phyloP scores from a whole-genome alignment of 2,329 filamentous ascomycete species.

The Tolypocladium sp. region DNA sequence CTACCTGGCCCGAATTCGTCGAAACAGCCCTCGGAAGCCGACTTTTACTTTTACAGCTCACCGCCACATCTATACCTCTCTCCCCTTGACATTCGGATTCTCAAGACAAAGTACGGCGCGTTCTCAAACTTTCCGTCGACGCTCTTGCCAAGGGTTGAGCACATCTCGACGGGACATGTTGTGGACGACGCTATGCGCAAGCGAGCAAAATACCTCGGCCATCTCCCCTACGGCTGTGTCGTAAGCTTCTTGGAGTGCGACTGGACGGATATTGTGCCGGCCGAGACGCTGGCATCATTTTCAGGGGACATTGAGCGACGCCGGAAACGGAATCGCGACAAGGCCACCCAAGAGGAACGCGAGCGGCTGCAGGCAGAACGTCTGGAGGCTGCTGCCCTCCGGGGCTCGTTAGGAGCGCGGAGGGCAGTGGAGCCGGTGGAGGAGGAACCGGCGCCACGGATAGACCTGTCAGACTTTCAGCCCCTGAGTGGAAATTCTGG shows the following conservation, averaged over 20 bases:
- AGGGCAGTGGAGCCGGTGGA: conserved; percentile 27
- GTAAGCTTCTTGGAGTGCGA: conserved; percentile 89
- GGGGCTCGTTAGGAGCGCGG: conserved; percentile 34
- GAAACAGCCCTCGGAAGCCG: conserved; percentile 27
- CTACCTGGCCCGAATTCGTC: conserved; percentile 7
- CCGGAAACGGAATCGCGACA: conserved; percentile 70
- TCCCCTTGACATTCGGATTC: conserved; percentile 81
- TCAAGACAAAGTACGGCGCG: conserved; percentile 79
- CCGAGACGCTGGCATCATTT: conserved; percentile 68
- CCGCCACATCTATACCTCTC: conserved; percentile 84
- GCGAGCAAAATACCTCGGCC: conserved; percentile 76
- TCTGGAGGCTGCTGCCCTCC: conserved; percentile 62
- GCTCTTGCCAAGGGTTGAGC: conserved; percentile 78
- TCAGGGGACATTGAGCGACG: conserved; percentile 66
- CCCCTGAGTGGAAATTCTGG: conserved; percentile 44
- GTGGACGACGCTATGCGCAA: conserved; percentile 79
- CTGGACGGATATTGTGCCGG: conserved; percentile 81
- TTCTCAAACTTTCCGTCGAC: conserved; percentile 79
- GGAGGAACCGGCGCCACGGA: conserved; percentile 25
- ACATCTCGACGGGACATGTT: conserved; percentile 78
- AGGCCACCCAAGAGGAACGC: conserved; percentile 78
- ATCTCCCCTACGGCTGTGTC: conserved; percentile 83
- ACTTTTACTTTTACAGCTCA: conserved; percentile 83
- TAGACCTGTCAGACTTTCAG: conserved; percentile 55
- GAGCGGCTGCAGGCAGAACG: conserved; percentile 76